Evolutionary conservation across 148 eudicot genomes (phyloP).

Genomic region (Arctostaphylos glauca): DNA sequence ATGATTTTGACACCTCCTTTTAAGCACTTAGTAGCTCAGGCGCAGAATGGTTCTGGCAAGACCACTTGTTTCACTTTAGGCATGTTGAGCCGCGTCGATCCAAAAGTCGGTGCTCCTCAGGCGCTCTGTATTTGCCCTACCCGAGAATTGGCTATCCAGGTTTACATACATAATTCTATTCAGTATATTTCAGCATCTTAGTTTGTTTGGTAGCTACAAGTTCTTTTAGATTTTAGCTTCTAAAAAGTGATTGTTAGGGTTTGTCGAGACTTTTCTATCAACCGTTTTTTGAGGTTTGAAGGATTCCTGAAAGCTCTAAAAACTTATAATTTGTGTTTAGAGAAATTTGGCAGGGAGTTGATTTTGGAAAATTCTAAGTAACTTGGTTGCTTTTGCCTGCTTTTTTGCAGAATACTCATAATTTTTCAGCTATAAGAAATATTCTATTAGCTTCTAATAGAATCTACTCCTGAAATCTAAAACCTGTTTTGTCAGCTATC

Average conservation of each 20-base stretch:
- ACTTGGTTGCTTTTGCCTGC: too few species aligned
- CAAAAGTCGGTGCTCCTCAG: conserved; percentile 57
- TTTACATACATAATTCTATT: conserved; percentile 10
- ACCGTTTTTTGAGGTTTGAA: not conserved
- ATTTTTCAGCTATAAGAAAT: too few species aligned
- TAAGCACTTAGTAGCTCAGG: conserved; percentile 74
- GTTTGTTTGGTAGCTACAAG: not conserved
- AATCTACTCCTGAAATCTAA: too few species aligned
- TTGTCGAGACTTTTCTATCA: not conserved
- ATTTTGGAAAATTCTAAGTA: too few species aligned
- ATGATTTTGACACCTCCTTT: conserved; percentile 80
- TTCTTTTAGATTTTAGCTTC: not conserved
- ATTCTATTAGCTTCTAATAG: too few species aligned
- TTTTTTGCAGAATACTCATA: too few species aligned
- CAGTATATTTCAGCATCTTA: not conserved
- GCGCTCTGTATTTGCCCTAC: conserved; percentile 94
- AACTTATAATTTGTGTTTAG: too few species aligned
- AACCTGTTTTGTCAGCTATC: too few species aligned
- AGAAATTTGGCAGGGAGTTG: too few species aligned
- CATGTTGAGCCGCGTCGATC: conserved; percentile 83
- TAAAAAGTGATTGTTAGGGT: not conserved
- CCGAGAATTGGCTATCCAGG: conserved; percentile 87
- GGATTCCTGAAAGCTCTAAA: too few species aligned
- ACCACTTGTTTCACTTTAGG: conserved; percentile 92
- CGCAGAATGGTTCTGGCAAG: conserved; percentile 95